These are phyloP conservation scores for Penicillium digitatum DNA, from an alignment of 2,329 filamentous ascomycete genomes.

Conservation along the genomic window DNA sequence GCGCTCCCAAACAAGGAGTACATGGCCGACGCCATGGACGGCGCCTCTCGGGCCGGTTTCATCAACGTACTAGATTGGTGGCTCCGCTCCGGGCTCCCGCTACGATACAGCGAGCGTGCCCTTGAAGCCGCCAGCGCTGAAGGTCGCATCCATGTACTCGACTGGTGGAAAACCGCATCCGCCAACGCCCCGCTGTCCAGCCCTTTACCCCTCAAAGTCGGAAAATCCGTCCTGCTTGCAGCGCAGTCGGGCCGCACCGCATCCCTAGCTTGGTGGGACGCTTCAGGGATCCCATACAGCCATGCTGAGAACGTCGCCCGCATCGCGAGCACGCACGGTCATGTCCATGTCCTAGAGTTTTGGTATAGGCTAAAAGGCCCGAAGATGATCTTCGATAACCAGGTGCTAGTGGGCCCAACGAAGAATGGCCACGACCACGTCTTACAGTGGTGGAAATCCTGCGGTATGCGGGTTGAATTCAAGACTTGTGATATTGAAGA, in stretches of 20 bases:
- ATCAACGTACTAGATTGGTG: conserved; percentile 87
- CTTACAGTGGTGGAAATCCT: conserved; percentile 84
- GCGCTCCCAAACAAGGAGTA: conserved; percentile 85
- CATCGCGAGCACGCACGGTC: conserved; percentile 78
- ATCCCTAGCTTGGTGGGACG: conserved; percentile 83
- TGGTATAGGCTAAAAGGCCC: conserved; percentile 74
- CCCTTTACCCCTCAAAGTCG: conserved; percentile 65
- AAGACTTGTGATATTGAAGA: conserved; percentile 95
- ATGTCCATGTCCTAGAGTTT: conserved; percentile 75
- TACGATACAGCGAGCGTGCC: conserved; percentile 82
- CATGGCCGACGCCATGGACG: conserved; percentile 77
- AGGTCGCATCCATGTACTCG: conserved; percentile 78
- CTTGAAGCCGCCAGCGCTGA: conserved; percentile 83
- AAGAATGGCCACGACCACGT: conserved; percentile 80
- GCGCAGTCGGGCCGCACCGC: conserved; percentile 75
- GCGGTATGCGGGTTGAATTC: conserved; percentile 75
- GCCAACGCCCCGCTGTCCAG: conserved; percentile 53
- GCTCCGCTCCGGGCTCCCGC: conserved; percentile 71
- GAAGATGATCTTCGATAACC: conserved; percentile 75
- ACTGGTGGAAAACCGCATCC: conserved; percentile 84
- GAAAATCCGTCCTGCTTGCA: conserved; percentile 77
- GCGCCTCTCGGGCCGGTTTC: conserved; percentile 80
- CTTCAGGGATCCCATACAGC: conserved; percentile 71
- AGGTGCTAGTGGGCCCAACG: conserved; percentile 80
- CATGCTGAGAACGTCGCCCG: conserved; percentile 80